Conservation (phyloP, 1,284 basidiomycete species). For the Leccinum angustisporum region DNA sequence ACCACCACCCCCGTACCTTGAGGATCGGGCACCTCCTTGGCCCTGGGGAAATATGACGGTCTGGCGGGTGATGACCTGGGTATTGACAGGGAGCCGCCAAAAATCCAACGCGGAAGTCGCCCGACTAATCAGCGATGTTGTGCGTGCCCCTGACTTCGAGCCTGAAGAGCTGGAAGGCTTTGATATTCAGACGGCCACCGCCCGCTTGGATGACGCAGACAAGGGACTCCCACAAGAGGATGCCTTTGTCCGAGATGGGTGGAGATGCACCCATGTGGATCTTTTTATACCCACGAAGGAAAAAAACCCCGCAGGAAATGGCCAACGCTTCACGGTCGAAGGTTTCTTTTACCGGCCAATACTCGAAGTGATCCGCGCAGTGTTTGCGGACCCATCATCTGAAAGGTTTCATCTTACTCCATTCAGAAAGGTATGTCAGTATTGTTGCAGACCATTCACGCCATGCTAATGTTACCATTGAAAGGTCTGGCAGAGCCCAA, state of each 20-base stretch:
- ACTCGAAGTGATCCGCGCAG: not conserved
- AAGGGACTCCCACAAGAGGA: not conserved
- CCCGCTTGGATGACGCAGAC: not conserved
- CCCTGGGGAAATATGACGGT: conserved; percentile 6
- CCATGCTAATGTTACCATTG: not conserved
- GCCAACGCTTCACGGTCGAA: not conserved
- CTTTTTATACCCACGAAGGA: not conserved
- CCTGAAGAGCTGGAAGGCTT: not conserved
- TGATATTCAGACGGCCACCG: not conserved
- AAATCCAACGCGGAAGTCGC: not conserved
- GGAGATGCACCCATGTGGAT: not conserved
- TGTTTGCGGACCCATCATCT: not conserved
- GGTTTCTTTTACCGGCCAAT: not conserved
- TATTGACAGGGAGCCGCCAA: not conserved
- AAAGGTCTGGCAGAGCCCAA: not conserved
- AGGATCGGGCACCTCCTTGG: not conserved
- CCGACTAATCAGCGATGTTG: not conserved
- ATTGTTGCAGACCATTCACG: not conserved
- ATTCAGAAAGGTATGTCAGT: not conserved
- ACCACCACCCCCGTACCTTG: not conserved
- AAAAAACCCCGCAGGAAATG: not conserved
- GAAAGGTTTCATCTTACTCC: not conserved
- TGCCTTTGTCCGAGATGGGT: not conserved
- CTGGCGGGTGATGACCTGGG: conserved; percentile 4
- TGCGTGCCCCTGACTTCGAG: conserved; percentile 2